Evolutionary conservation across 2,329 filamentous ascomycete genomes (phyloP).

Genomic region (Sclerotinia spermophila): DNA sequence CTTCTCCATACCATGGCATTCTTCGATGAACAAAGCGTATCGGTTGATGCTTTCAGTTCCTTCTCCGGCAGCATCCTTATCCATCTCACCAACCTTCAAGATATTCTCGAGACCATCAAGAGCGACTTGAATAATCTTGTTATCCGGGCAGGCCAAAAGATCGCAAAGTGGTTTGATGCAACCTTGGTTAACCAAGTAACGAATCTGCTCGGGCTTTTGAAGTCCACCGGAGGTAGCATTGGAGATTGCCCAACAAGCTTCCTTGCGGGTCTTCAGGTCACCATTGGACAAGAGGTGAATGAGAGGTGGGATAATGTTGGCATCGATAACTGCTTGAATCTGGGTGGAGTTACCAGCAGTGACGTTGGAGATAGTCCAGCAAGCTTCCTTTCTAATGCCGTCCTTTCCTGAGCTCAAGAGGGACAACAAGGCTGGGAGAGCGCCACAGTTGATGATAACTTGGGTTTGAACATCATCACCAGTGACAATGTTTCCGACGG

Average conservation of each 20-base stretch:
- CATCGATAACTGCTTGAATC: slow-evolving; percentile 94
- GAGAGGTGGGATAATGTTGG: slow-evolving; percentile 92
- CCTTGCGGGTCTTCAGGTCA: slow-evolving; percentile 98
- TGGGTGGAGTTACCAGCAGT: slow-evolving; percentile 97
- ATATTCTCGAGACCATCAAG: slow-evolving; percentile 98
- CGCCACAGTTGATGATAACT: slow-evolving; percentile 98
- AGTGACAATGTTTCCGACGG: slow-evolving; percentile 97
- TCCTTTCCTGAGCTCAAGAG: slow-evolving; percentile 97
- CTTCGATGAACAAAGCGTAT: slow-evolving; percentile 96
- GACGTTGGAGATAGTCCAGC: slow-evolving; percentile 99
- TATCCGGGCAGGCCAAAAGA: slow-evolving; percentile 91
- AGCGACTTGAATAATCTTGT: slow-evolving; percentile 99
- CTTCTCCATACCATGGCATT: slow-evolving; percentile 99
- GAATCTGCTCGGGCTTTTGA: slow-evolving; percentile 98
- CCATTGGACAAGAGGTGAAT: slow-evolving; percentile 96
- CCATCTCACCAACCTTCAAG: slow-evolving; percentile 97
- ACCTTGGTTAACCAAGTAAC: slow-evolving; percentile 87
- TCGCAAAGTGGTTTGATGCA: slow-evolving; percentile 98
- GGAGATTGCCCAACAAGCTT: slow-evolving; percentile 99
- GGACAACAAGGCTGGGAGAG: slow-evolving; percentile 86
- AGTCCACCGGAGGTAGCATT: slow-evolving; percentile 96
- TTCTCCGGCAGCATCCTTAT: slow-evolving; percentile 83
- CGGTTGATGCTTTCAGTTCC: slow-evolving; percentile 82
- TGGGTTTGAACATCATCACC: slow-evolving; percentile 98
- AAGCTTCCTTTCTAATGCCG: slow-evolving; percentile 97